Evolutionary conservation across 23 red algal species (phyloP), one percentile per base, ranked within the genome.

Genomic region (Gracilariopsis chorda): DNA sequence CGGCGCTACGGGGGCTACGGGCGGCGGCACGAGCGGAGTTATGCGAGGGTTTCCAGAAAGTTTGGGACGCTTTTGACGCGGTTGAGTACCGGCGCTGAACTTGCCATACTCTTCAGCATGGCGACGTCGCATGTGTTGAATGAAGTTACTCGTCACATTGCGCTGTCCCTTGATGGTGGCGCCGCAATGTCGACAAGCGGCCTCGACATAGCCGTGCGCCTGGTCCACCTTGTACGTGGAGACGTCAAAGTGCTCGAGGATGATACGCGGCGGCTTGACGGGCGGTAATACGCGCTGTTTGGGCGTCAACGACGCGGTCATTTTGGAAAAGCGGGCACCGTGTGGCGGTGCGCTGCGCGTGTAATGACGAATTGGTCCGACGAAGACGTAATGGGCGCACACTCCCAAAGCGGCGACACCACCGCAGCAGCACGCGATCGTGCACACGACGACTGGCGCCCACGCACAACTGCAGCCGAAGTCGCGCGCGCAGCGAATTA

Each of bases 81-180:
- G 84, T 37, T 59, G 53, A 43, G 84, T 32, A 48, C 45, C 48
- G 2, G 47, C 32, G 35, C 53, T 48, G 56, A 88, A 88, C 47
- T 61, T 45, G 43, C 45, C 43, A 46, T 88, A 78, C 64, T 64
- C 84, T 3, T 75, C 41, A 2, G 84, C 60, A 20, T 88, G 84
- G 28, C 84, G 84, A 34, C 84, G 84, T 48, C 73, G 68, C 52
- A 88, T 75, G 84, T 88, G 84, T 39, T 88, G 84, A 53, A 88
- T 88, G 33, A 75, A 88, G 84, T 88, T 88, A 68, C 63, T 75
- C 34, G 84, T 88, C n/a, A 78, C 84, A 42, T 75, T 77, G 34
- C 58, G 75, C 43, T 78, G 68, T 3, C 84, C 84, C 47, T 78
- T 60, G 69, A 88, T 78, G 69, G 84, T 88, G 52, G 62, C 42